phyloP scores from a whole-genome alignment of 2,329 filamentous ascomycete genomes.

The Didymellaceae sp. region DNA sequence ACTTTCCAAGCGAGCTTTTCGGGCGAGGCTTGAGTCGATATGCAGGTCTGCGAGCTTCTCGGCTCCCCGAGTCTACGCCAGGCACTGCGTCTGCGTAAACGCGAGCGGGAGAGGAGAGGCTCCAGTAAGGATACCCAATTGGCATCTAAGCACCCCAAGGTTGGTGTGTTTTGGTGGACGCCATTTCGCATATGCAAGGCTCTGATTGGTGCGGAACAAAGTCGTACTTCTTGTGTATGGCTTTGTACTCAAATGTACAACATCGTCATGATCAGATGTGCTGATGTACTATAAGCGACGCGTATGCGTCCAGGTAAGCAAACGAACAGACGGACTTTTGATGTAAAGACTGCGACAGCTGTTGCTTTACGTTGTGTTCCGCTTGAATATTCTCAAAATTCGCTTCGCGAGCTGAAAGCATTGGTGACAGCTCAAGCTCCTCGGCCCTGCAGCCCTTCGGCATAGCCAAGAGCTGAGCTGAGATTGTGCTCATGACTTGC shows the following conservation, averaged over 20 bases:
- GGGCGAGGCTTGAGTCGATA: constrained; percentile 18
- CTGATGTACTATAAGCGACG: too few relatives aligned
- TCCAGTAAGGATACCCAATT: constrained; percentile 20
- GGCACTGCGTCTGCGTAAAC: constrained; percentile 19
- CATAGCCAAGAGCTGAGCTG: constrained; percentile 26
- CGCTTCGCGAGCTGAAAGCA: background rate
- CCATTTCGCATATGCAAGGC: too few relatives aligned
- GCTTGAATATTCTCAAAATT: too few relatives aligned
- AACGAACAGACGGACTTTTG: too few relatives aligned
- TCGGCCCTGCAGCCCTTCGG: constrained; percentile 20
- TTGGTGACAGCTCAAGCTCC: constrained; percentile 11
- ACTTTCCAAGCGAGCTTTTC: constrained; percentile 8
- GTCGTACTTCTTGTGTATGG: too few relatives aligned
- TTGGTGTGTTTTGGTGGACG: too few relatives aligned
- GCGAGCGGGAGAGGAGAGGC: constrained; percentile 24
- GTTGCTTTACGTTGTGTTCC: too few relatives aligned
- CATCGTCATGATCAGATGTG: too few relatives aligned
- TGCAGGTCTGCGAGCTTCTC: constrained; percentile 17
- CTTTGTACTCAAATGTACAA: too few relatives aligned
- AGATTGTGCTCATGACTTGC: constrained; percentile 23
- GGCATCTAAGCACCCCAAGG: background rate
- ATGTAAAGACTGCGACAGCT: background rate
- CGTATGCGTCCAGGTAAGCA: too few relatives aligned
- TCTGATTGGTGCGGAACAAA: too few relatives aligned
- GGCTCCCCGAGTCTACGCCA: constrained; percentile 13